These are phyloP conservation scores for Pochonia chlamydosporia DNA, from an alignment of 2,329 filamentous ascomycete species.

Conservation along the genomic window DNA sequence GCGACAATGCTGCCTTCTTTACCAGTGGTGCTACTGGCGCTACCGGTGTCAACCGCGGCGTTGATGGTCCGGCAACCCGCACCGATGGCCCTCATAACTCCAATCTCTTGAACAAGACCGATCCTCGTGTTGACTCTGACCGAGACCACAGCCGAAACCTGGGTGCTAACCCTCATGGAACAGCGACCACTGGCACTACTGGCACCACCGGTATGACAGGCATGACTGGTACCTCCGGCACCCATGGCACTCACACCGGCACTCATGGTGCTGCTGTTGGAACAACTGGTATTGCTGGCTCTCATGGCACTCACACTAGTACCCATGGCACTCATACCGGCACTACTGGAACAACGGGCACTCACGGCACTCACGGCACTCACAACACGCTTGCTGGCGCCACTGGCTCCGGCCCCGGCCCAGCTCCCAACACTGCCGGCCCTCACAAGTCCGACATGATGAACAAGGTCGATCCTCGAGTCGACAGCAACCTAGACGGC, in stretches of 20 bases:
- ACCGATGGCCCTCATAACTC: constrained; percentile 38
- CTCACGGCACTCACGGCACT: no score
- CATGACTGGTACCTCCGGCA: neutral
- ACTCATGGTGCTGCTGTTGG: constrained; percentile 10
- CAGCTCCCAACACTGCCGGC: constrained; percentile 28
- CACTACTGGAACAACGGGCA: constrained; percentile 6
- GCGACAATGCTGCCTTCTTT: neutral
- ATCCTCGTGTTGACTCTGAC: constrained; percentile 50
- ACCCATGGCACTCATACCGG: constrained; percentile 4
- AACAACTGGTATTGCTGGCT: neutral
- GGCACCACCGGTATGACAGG: constrained; percentile 15
- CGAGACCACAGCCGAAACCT: constrained; percentile 31
- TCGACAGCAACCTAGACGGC: constrained; percentile 51
- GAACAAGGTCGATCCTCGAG: constrained; percentile 51
- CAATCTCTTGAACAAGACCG: constrained; percentile 41
- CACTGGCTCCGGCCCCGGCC: constrained; percentile 18
- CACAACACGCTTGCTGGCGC: constrained; percentile 1
- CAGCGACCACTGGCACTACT: constrained; percentile 11
- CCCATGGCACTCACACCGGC: constrained; percentile 3
- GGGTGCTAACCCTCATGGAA: constrained; percentile 20
- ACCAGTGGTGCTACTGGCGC: constrained; percentile 20
- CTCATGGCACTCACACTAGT: constrained; percentile 4
- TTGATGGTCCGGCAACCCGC: constrained; percentile 15
- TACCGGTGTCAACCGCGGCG: constrained; percentile 7
- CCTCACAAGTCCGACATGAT: constrained; percentile 44